These are phyloP conservation scores for Meredithiella fracta DNA, from an alignment of 2,329 filamentous ascomycete species.

Conservation along the genomic window DNA sequence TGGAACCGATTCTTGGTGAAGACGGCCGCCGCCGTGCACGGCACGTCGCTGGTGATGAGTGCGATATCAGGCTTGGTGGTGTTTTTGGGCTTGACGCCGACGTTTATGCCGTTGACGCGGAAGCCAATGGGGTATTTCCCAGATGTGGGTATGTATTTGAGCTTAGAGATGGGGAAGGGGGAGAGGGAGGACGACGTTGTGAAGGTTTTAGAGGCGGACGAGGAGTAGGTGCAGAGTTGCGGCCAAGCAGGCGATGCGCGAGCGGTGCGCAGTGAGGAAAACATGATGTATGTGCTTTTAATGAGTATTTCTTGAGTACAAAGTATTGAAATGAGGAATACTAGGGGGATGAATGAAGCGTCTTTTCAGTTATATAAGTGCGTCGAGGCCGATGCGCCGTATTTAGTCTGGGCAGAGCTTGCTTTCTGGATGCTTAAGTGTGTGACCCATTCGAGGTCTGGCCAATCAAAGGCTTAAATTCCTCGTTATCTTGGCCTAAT, in stretches of 20 bases:
- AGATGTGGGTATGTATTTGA: slow-evolving; percentile 71
- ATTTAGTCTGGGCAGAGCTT: neutral
- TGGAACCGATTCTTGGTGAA: slow-evolving; percentile 99
- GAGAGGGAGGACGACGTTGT: too few species aligned
- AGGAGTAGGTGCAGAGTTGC: slow-evolving; percentile 13
- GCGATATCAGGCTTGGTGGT: slow-evolving; percentile 83
- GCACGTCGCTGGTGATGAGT: slow-evolving; percentile 68
- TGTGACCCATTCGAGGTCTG: neutral
- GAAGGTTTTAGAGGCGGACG: too few species aligned
- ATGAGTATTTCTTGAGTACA: neutral
- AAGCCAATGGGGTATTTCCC: slow-evolving; percentile 89
- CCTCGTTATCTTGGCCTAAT: slow-evolving; percentile 5
- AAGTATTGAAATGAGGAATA: neutral
- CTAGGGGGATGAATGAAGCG: too few species aligned
- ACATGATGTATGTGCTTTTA: neutral
- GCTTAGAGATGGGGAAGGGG: slow-evolving; percentile 57
- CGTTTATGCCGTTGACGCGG: slow-evolving; percentile 68
- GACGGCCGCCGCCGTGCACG: slow-evolving; percentile 76
- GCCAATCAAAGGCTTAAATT: neutral
- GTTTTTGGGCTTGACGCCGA: slow-evolving; percentile 87
- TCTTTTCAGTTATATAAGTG: neutral
- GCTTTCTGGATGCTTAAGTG: neutral
- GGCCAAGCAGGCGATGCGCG: neutral
- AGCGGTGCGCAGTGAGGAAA: neutral
- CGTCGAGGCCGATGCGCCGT: neutral